Conservation (phyloP, 1,284 basidiomycete species). For the Ustilago tritici region DNA sequence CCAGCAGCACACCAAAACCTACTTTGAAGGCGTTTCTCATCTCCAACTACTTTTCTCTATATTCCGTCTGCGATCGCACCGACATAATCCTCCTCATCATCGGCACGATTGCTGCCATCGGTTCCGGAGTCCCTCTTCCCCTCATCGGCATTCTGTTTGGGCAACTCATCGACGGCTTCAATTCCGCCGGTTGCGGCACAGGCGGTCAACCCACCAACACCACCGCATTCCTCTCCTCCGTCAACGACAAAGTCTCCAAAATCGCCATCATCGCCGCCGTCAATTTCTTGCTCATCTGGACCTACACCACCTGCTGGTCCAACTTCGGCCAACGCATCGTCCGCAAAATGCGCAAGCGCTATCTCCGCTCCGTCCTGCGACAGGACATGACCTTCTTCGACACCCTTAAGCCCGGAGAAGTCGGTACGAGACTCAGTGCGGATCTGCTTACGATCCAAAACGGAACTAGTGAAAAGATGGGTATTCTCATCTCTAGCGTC, state of each 20-base stretch:
- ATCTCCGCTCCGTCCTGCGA: slow-evolving; percentile 71
- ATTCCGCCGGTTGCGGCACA: slow-evolving; percentile 41
- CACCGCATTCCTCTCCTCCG: slow-evolving; percentile 41
- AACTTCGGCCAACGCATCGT: slow-evolving; percentile 59
- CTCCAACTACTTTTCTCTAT: slow-evolving; percentile 56
- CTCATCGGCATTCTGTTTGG: slow-evolving; percentile 63
- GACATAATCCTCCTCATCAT: slow-evolving; percentile 48
- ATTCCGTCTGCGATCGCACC: slow-evolving; percentile 30
- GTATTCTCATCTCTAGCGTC: slow-evolving; percentile 57
- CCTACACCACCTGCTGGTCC: slow-evolving; percentile 63
- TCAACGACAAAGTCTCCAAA: slow-evolving; percentile 56
- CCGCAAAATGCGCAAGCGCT: slow-evolving; percentile 69
- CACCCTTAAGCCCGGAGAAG: slow-evolving; percentile 54
- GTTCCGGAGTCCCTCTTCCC: slow-evolving; percentile 60
- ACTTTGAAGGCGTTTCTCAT: slow-evolving; percentile 27
- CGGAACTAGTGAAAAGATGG: slow-evolving; percentile 63
- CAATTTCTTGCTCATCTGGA: slow-evolving; percentile 65
- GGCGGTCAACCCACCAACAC: slow-evolving; percentile 27
- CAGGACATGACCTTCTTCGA: slow-evolving; percentile 70
- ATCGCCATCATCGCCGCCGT: slow-evolving; percentile 59
- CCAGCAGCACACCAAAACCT: not conserved
- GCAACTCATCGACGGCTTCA: slow-evolving; percentile 63
- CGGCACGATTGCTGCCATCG: slow-evolving; percentile 57
- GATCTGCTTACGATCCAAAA: slow-evolving; percentile 61
- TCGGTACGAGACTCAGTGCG: slow-evolving; percentile 54